Evolutionary conservation across 2,329 filamentous ascomycete genomes (phyloP), one percentile per base, ranked within the genome.

Genomic region (Neofusicoccum sp.): DNA sequence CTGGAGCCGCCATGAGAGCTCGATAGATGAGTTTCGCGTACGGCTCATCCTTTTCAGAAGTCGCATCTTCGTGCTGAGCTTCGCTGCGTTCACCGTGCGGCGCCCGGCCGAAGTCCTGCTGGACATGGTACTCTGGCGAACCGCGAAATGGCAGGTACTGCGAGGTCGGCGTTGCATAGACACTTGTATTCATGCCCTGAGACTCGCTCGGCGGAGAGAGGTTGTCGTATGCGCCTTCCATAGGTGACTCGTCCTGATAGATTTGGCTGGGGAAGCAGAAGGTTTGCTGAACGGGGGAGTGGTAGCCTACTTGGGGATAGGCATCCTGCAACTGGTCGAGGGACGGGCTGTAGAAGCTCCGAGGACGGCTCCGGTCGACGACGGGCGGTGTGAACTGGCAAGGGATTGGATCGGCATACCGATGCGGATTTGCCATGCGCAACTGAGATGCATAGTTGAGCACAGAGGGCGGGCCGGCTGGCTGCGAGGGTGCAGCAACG

Each of bases 21-120:
- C 82, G 80, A 70, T 88, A 89, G 63, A 98, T 91, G 14, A 96
- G 82, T 68, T 89, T 83, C 0, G 93, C 92, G 70, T 98, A 98
- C 0, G 91, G 89, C 62, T 84, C 83, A 24, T 86, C 83, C 59
- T 73, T 76, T 58, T 75, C 73, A 20, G 70, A 62, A 3, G 61
- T 40, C 9, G 47, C 54, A 2, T 69, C 67, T 1, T 72, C 68
- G 34, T 47, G 40, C n/a, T 16, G 28, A 2, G 34, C 20, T 24
- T 33, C 33, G 20, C 30, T 31, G 16, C 34, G 33, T 6, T 59
- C 57, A 6, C 30, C 44, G n/a, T 31, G n/a, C 3, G 12, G 44
- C n/a, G 31, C 16, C 6, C 30, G 56, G 14, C 6, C n/a, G 1
- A 44, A 45, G 16, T 58, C 40, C 9, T 14, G 43, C 30, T 28